Conservation (phyloP, 768 basidiomycete species). For the Bullera alba region DNA sequence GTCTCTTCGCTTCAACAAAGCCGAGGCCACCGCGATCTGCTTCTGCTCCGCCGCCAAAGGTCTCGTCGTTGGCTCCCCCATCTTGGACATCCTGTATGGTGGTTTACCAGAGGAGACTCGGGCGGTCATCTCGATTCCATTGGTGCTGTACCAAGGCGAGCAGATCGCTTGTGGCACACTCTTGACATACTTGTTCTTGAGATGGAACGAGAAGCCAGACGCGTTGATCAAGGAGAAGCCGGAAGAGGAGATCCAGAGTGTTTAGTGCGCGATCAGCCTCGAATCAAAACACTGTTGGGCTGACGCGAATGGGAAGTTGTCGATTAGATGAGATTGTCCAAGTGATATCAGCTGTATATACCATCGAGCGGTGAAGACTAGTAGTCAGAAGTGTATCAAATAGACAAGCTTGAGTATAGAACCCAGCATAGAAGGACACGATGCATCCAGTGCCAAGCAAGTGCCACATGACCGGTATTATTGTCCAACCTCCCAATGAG, state of each 20-base stretch:
- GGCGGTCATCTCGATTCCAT: constrained; percentile 35
- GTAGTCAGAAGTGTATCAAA: no score
- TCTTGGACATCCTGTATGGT: constrained; percentile 37
- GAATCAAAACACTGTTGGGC: no score
- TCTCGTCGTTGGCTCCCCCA: constrained; percentile 36
- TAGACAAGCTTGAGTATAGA: no score
- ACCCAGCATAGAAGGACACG: no score
- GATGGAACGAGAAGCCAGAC: constrained; percentile 27
- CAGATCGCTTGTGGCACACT: constrained; percentile 25
- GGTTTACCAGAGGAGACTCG: constrained; percentile 26
- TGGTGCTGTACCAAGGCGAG: constrained; percentile 46
- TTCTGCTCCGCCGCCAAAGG: constrained; percentile 43
- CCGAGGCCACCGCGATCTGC: constrained; percentile 37
- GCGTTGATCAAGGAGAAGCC: neutral
- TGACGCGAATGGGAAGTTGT: no score
- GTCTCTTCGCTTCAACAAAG: constrained; percentile 22
- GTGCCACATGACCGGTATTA: no score
- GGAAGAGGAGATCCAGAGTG: constrained; percentile 1
- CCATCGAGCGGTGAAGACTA: no score
- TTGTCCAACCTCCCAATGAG: no score
- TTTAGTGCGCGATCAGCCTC: no score
- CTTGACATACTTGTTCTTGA: constrained; percentile 18
- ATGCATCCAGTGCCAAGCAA: no score
- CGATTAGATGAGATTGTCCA: no score
- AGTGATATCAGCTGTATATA: no score